A percentile compares a stretch with the other conserved stretches of the same genome.
Conservation (phyloP, 768 basidiomycete genomes). For the Cytidiella melzeri region DNA sequence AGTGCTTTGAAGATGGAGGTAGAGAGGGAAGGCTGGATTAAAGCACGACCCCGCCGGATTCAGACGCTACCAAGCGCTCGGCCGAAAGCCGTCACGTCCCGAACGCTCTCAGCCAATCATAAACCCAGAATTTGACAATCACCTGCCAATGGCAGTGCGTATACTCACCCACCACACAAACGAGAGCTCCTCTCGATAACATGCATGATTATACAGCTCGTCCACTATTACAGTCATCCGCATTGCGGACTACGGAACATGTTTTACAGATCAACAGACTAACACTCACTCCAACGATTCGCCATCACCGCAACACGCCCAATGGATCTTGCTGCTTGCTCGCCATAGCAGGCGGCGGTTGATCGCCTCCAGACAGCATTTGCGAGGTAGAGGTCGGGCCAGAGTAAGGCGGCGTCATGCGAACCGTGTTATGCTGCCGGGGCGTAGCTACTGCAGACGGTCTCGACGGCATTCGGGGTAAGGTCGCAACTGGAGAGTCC, state of each 20-base stretch:
- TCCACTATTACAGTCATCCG: neutral
- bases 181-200: too few species aligned
- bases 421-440: neutral
- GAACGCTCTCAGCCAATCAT: conserved; percentile 9
- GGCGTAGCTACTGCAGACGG: conserved; percentile 10
- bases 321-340: conserved; percentile 7
- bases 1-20: conserved; percentile 6
- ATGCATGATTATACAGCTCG: too few species aligned
- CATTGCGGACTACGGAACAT: neutral
- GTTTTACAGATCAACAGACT: too few species aligned
- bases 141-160: conserved; percentile 1
- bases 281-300: too few species aligned
- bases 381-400: neutral
- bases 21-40: conserved; percentile 5
- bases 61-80: conserved; percentile 8
- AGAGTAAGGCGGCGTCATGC: neutral
- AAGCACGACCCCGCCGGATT: neutral
- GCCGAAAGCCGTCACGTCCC: conserved; percentile 14
- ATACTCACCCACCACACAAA: neutral
- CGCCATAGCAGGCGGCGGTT: conserved; percentile 1
- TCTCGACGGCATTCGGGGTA: conserved; percentile 40
- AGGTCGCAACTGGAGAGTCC: conserved; percentile 40
- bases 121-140: conserved; percentile 8
- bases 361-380: conserved; percentile 1
- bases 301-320: conserved; percentile 12